phyloP scores from a whole-genome alignment of 192 early-diverging fungal genomes.

The Coemansia sp. region DNA sequence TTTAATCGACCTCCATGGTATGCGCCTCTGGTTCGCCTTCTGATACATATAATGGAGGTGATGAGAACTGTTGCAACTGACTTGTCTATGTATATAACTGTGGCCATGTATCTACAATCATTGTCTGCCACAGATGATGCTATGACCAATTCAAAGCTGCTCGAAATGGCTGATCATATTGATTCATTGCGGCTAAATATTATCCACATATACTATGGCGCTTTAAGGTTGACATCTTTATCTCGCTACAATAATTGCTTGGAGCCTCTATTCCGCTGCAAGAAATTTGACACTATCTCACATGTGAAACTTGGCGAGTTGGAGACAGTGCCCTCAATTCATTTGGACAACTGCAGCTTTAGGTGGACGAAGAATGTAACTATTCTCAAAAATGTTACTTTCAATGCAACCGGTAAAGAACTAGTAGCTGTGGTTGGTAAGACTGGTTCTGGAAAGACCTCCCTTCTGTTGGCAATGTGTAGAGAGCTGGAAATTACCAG shows the following conservation, averaged over 20 bases:
- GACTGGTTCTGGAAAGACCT: constrained; percentile 79
- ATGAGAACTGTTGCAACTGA: background rate
- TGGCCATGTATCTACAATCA: background rate
- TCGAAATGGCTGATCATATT: background rate
- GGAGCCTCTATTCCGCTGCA: background rate
- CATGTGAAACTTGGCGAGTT: background rate
- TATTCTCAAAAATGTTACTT: constrained; percentile 50
- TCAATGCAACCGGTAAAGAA: constrained; percentile 54
- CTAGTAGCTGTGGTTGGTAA: constrained; percentile 77
- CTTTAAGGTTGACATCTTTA: background rate
- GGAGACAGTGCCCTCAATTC: background rate
- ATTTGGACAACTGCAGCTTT: constrained; percentile 4
- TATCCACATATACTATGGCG: background rate
- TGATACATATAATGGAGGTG: background rate
- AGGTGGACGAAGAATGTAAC: background rate
- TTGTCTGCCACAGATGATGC: background rate
- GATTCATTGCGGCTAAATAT: background rate
- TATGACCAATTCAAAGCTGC: constrained; percentile 7
- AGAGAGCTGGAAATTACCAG: constrained; percentile 67
- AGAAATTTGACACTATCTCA: background rate
- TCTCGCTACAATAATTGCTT: background rate
- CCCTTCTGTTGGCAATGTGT: constrained; percentile 72
- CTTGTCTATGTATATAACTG: background rate
- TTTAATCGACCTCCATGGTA: background rate
- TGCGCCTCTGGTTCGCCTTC: background rate